Evolutionary conservation across 306 rosid species (phyloP), one percentile per base, ranked within the genome.

Genomic region (Astragalus membranaceus): DNA sequence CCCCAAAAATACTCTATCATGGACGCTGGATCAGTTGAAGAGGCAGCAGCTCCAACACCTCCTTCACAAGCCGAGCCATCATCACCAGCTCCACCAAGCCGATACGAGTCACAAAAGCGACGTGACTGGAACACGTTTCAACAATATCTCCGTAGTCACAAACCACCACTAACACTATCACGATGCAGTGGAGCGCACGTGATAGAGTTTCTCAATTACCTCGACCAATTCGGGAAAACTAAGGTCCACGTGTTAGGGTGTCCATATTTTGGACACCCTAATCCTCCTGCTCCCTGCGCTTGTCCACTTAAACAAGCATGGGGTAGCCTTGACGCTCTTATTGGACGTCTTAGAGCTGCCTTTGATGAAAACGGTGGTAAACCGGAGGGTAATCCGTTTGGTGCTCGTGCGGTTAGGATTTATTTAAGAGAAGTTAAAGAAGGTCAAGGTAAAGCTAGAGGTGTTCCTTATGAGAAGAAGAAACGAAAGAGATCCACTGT

Each of bases 131-230:
- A 89, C 87, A 95, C 97, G 39, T 95, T 95, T 73, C 56, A 83
- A 64, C 99, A 95, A 86, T 95, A 95, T 75, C 81, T 95, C 32
- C 75, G 69, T 60, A 91, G 87, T 76, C 99, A 95, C 82, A 95
- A 95, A 79, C 99, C 99, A 10, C 99, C 99, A 17, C 80, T 95
- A 54, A 83, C 91, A 36, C 69, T 95, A 36, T 88, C 87, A 0
- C 88, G 92, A 54, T 95, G 99, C 89, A 95, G 99, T 64, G 97
- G 99, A 2, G 99, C 99, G 2, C 97, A 95, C 79, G 99, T 95
- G 76, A 89, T 95, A 51, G 99, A 95, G 64, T 95, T 91, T 73
- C 35, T 95, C 62, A 95, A 95, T 72, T 95, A 95, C 39, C 81
- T 95, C 4, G 99, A 95, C 56, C 99, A 95, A 81, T 93, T 93